phyloP scores from a whole-genome alignment of 768 basidiomycete species.

The Xerocomellus intermedius region DNA sequence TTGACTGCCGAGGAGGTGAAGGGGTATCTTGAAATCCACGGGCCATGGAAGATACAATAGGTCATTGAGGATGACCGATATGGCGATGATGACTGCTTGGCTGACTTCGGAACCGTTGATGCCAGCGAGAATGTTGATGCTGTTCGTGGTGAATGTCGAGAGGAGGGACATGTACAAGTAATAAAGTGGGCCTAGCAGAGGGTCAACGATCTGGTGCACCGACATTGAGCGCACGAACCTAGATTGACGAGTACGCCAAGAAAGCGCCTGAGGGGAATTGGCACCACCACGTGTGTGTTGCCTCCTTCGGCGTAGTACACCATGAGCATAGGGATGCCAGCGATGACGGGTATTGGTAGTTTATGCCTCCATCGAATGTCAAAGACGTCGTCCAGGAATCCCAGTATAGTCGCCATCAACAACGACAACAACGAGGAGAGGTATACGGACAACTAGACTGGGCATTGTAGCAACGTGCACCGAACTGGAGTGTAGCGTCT shows the following conservation, averaged over 20 bases:
- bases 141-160: conserved; percentile 96
- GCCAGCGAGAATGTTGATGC: conserved; percentile 97
- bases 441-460: conserved; percentile 77
- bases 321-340: conserved; percentile 90
- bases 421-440: conserved; percentile 91
- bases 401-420: conserved; percentile 88
- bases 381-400: conserved; percentile 96
- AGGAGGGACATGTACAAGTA: conserved; percentile 96
- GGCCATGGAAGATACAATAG: conserved; percentile 92
- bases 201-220: conserved; percentile 3
- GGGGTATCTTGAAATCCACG: conserved; percentile 65
- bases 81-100: conserved; percentile 88
- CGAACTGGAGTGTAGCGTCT: conserved; percentile 18
- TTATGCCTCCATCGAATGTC: conserved; percentile 99
- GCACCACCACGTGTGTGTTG: conserved; percentile 91
- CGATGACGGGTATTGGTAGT: conserved; percentile 93
- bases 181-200: conserved; percentile 76
- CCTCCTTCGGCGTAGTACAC: conserved; percentile 96
- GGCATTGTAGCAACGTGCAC: neutral
- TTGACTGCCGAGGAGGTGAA: conserved; percentile 65
- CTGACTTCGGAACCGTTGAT: conserved; percentile 96
- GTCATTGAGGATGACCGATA: conserved; percentile 91
- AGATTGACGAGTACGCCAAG: conserved; percentile 83
- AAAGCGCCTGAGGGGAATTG: conserved; percentile 70
- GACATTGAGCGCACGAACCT: conserved; percentile 53